A percentile compares a stretch with the other conserved stretches of the same genome.
These are phyloP conservation scores for Linnemannia elongata DNA, from an alignment of 192 early-diverging fungal genomes.

Conservation along the genomic window DNA sequence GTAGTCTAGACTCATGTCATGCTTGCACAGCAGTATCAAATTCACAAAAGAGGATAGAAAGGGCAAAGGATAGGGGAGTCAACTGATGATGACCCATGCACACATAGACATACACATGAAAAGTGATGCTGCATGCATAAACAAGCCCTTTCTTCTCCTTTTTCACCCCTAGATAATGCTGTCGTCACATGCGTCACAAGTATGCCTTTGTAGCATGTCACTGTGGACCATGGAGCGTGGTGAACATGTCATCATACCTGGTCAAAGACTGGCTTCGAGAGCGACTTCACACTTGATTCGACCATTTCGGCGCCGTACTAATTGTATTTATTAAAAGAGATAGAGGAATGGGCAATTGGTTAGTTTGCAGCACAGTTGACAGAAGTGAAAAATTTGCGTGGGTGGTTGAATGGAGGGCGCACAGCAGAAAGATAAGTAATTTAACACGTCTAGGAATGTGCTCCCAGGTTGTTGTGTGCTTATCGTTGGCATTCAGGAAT, in stretches of 20 bases:
- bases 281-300: conserved; percentile 78
- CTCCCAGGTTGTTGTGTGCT: neutral
- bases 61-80: neutral
- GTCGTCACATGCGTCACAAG: neutral
- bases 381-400: neutral
- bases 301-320: conserved; percentile 82
- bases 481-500: neutral
- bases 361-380: neutral
- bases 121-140: neutral
- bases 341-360: conserved; percentile 16
- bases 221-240: neutral
- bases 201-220: neutral
- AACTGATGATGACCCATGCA: conserved; percentile 13
- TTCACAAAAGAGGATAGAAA: neutral
- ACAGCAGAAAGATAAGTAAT: neutral
- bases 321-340: conserved; percentile 36
- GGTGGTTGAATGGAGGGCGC: neutral
- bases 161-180: neutral
- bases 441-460: conserved; percentile 1
- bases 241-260: conserved; percentile 62
- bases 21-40: neutral
- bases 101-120: neutral
- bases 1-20: neutral
- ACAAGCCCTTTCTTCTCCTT: neutral
- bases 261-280: conserved; percentile 80